Conservation (phyloP, 2,329 filamentous ascomycete genomes). For the Incumbomyces lentus region DNA sequence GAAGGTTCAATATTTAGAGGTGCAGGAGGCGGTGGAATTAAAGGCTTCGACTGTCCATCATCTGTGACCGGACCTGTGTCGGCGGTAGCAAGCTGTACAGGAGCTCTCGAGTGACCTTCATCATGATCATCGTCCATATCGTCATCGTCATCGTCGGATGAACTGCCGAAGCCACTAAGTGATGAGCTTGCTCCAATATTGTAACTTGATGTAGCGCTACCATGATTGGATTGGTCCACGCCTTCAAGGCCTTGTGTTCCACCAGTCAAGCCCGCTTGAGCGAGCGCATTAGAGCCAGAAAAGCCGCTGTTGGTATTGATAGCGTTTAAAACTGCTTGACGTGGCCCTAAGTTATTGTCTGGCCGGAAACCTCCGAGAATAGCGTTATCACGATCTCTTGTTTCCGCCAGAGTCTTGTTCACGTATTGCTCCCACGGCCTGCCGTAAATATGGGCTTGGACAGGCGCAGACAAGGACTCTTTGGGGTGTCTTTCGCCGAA, state of each 20-base stretch:
- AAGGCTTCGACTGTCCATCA: slow-evolving; percentile 37
- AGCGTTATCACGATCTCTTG: slow-evolving; percentile 92
- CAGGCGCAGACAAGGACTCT: slow-evolving; percentile 70
- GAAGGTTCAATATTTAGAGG: slow-evolving; percentile 80
- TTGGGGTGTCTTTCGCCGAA: slow-evolving; percentile 91
- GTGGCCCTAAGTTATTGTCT: slow-evolving; percentile 74
- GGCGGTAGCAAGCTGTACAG: slow-evolving; percentile 14
- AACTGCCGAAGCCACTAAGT: slow-evolving; percentile 85
- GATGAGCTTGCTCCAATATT: slow-evolving; percentile 58
- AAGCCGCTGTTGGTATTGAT: slow-evolving; percentile 49
- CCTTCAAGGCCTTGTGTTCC: slow-evolving; percentile 42
- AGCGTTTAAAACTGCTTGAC: slow-evolving; percentile 55
- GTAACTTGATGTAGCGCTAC: slow-evolving; percentile 59
- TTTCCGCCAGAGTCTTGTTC: slow-evolving; percentile 84
- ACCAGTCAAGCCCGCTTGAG: slow-evolving; percentile 71
- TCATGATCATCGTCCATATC: slow-evolving; percentile 60
- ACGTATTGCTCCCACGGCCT: slow-evolving; percentile 91
- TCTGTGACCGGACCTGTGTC: slow-evolving; percentile 38
- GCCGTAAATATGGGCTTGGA: slow-evolving; percentile 81
- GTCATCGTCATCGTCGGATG: slow-evolving; percentile 91
- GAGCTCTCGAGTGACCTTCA: slow-evolving; percentile 13
- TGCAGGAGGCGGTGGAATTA: slow-evolving; percentile 50
- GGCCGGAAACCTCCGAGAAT: slow-evolving; percentile 91
- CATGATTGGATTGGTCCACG: slow-evolving; percentile 58
- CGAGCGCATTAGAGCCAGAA: slow-evolving; percentile 57